Evolutionary conservation across 306 rosid genomes (phyloP).

Genomic region (Corylus americana): DNA sequence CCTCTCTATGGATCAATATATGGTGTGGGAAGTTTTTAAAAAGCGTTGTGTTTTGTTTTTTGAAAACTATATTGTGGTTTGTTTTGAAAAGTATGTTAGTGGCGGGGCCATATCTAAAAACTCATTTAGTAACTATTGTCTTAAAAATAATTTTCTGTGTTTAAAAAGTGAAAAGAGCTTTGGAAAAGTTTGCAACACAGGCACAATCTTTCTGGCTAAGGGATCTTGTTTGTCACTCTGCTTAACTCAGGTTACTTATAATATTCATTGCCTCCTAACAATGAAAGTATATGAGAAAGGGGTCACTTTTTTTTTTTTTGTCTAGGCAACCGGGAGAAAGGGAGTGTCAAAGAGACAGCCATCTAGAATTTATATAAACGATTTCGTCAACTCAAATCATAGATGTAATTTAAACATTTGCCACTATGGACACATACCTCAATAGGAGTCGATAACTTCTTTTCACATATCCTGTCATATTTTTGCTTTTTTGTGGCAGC

Average conservation of each 20-base stretch:
- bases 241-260: not conserved
- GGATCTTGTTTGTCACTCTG: not conserved
- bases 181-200: too few relatives aligned
- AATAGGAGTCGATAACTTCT: slow-evolving; percentile 72
- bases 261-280: not conserved
- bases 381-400: not conserved
- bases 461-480: slow-evolving; percentile 79
- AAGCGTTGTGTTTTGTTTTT: too few relatives aligned
- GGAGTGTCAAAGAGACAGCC: not conserved
- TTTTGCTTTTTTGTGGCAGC: slow-evolving; percentile 78
- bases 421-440: slow-evolving; percentile 48
- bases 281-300: not conserved
- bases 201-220: not conserved
- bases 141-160: too few relatives aligned
- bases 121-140: too few relatives aligned
- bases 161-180: too few relatives aligned
- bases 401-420: not conserved
- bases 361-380: not conserved
- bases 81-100: too few relatives aligned
- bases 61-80: too few relatives aligned
- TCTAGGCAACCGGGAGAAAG: too few relatives aligned
- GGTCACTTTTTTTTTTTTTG: not conserved
- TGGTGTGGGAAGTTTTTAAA: too few relatives aligned
- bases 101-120: too few relatives aligned
- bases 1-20: too few relatives aligned